Evolutionary conservation across 495 filamentous ascomycete genomes (phyloP).

Genomic region (Talaromyces thailandensis): DNA sequence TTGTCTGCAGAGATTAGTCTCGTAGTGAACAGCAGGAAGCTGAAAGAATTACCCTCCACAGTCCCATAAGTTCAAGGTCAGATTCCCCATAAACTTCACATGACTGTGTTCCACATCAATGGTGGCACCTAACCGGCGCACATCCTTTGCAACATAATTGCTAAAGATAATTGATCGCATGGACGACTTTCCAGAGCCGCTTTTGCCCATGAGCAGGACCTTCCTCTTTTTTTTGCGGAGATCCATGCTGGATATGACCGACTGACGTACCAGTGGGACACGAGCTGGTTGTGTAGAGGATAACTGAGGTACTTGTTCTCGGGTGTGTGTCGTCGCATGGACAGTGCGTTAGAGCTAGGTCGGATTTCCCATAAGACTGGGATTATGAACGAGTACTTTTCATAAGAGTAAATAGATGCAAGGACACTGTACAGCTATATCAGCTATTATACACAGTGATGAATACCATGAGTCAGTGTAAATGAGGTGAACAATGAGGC

Average conservation of each 20-base stretch:
- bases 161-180: slow-evolving; percentile 98
- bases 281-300: not conserved
- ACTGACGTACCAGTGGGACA: not conserved
- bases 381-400: not conserved
- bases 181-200: slow-evolving; percentile 96
- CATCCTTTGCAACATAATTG: slow-evolving; percentile 96
- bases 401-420: not conserved
- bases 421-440: not conserved
- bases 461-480: not conserved
- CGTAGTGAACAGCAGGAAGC: not conserved
- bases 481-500: not conserved
- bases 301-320: not conserved
- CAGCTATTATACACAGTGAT: not conserved
- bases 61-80: slow-evolving; percentile 97
- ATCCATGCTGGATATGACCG: slow-evolving; percentile 22
- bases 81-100: slow-evolving; percentile 94
- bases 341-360: not conserved
- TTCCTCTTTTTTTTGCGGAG: slow-evolving; percentile 48
- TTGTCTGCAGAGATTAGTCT: slow-evolving; percentile 47
- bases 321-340: not conserved
- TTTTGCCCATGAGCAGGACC: slow-evolving; percentile 71
- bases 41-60: slow-evolving; percentile 65
- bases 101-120: slow-evolving; percentile 98
- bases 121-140: slow-evolving; percentile 86
- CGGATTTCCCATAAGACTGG: not conserved